A percentile compares a stretch with the other conserved stretches of the same genome.
These are phyloP conservation scores for Pythium apleroticum DNA, from an alignment of 352 stramenopile species.

Conservation along the genomic window DNA sequence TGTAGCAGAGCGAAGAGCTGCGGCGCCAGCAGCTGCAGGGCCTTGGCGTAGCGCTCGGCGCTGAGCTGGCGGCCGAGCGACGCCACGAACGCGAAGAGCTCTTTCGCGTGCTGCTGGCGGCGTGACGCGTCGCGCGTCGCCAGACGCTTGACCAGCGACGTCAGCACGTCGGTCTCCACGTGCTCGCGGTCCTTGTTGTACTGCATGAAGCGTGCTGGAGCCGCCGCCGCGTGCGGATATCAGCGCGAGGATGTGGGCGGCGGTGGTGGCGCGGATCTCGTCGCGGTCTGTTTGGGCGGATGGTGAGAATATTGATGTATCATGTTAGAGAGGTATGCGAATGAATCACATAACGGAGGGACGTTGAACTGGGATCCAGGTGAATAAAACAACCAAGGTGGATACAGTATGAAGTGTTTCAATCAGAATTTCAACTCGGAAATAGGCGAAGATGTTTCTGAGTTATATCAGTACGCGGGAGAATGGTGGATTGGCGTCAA, in stretches of 20 bases:
- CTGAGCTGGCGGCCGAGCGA: conserved; percentile 71
- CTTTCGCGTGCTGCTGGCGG: conserved; percentile 45
- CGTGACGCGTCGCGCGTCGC: conserved; percentile 38
- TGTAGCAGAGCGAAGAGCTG: conserved; percentile 77
- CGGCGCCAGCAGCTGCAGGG: conserved; percentile 69
- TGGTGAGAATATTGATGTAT: not conserved
- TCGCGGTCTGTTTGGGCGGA: not conserved
- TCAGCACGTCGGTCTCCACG: conserved; percentile 49
- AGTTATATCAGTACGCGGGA: too few relatives aligned
- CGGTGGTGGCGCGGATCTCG: not conserved
- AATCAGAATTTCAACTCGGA: not conserved
- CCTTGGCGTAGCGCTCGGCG: conserved; percentile 78
- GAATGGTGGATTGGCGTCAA: too few relatives aligned
- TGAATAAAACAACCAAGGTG: not conserved
- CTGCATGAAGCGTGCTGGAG: conserved; percentile 17
- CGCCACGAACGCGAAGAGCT: conserved; percentile 64
- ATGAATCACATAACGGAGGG: not conserved
- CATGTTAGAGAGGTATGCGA: not conserved
- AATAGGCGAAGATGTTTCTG: too few relatives aligned
- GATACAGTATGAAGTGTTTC: not conserved
- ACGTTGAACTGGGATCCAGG: not conserved
- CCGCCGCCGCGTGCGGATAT: not conserved
- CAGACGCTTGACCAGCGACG: conserved; percentile 63
- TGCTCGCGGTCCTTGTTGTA: conserved; percentile 64
- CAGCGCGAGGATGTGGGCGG: too few relatives aligned